Evolutionary conservation across 1,284 basidiomycete genomes (phyloP), one percentile per base, ranked within the genome.

Genomic region (Filobasidium uniguttulatum): DNA sequence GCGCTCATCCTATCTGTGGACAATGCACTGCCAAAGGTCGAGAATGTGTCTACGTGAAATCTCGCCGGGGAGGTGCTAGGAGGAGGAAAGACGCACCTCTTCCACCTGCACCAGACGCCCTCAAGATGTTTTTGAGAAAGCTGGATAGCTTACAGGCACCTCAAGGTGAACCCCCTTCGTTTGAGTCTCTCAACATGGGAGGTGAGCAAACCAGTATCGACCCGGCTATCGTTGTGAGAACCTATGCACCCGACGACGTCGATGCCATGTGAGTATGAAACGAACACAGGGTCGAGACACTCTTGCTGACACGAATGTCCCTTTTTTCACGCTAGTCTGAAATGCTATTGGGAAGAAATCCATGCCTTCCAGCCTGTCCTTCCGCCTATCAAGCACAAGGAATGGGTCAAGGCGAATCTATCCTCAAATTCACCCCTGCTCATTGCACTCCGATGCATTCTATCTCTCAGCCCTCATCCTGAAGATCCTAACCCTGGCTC

Each of bases 41-140:
- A 10, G 62, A 65, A 44, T 71, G 69, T 53, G 62, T 66, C 29
- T 71, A 62, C 53, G 67, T 71, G 54, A 70, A 69, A 57, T 67
- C 65, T 17, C 57, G 63, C 33, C 56, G 69, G 31, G 68, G 67
- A 7, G 69, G 69, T 6, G 65, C 68, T 1, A 60, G 69, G 51
- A 69, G 66, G 60, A 64, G 65, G 54, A 59, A 60, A 23, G 62
- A 63, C 50, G 53, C 29, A 5, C 19, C 45, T 60, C 62, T 57
- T 5, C 54, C 50, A 20, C 50, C 50, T 3, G 52, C 62, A 5
- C 67, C 67, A 7, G 59, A 63, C 0, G 59, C 67, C 2, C 56
- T 71, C 2, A 56, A 60, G 31, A 57, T 62, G 46, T 69, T 64
- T 48, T 56, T 71, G 36, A 61, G 65, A 51, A 60, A 60, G 33